Conservation (phyloP, 2,329 filamentous ascomycete species). For the Ascochyta clinopodiicola region DNA sequence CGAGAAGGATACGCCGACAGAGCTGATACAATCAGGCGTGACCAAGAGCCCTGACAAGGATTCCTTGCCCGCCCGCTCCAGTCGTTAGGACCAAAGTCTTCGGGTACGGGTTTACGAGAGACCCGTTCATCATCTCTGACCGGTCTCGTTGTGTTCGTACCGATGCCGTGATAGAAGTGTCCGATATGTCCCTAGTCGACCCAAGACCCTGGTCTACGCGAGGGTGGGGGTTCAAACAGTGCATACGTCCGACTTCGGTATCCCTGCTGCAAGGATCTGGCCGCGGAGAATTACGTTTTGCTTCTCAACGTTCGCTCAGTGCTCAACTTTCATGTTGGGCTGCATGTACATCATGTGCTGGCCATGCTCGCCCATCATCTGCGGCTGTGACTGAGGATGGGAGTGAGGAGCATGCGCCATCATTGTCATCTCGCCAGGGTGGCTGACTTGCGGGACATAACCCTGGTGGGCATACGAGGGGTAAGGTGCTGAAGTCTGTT, state of each 20-base stretch:
- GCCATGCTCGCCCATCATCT: conserved; percentile 49
- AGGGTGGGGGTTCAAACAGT: conserved; percentile 7
- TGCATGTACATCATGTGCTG: conserved; percentile 51
- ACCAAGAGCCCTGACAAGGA: conserved; percentile 2
- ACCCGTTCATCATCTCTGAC: conserved; percentile 8
- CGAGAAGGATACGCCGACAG: not conserved
- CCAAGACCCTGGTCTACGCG: conserved; percentile 10
- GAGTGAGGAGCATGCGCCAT: conserved; percentile 44
- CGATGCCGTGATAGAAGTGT: not conserved
- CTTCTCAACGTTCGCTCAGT: conserved; percentile 26
- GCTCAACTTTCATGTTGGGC: conserved; percentile 51
- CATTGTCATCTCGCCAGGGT: conserved; percentile 47
- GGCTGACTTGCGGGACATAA: conserved; percentile 45
- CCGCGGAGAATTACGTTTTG: conserved; percentile 14
- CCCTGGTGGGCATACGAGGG: conserved; percentile 41
- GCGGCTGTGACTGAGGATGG: conserved; percentile 40
- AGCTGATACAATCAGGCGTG: conserved; percentile 1
- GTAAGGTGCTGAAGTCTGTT: conserved; percentile 38
- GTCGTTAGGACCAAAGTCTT: not conserved
- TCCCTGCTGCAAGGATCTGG: conserved; percentile 13
- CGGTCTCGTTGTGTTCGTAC: conserved; percentile 1
- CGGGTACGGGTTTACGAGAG: not conserved
- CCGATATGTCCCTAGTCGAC: not conserved
- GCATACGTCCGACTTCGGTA: conserved; percentile 7
- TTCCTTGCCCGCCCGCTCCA: conserved; percentile 7